Evolutionary conservation across 2,329 filamentous ascomycete species (phyloP).

Genomic region (Bisporella sp.): DNA sequence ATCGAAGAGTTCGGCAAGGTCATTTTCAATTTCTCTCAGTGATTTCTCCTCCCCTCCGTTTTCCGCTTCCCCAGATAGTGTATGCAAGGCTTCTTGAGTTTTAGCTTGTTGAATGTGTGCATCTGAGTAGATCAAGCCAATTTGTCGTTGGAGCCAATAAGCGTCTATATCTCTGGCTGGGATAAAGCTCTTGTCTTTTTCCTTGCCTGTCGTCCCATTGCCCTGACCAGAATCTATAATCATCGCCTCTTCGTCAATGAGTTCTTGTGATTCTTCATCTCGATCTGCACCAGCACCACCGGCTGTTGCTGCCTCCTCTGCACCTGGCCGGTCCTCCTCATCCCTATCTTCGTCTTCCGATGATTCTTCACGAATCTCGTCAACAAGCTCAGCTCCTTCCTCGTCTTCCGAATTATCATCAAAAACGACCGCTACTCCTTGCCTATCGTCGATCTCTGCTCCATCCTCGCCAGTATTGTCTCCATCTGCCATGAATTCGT

Average conservation of each 20-base stretch:
- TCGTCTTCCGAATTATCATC: conserved; percentile 86
- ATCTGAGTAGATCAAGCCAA: conserved; percentile 82
- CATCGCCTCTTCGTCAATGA: conserved; percentile 66
- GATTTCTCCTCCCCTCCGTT: conserved; percentile 76
- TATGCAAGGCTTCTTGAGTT: conserved; percentile 74
- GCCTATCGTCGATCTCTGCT: conserved; percentile 82
- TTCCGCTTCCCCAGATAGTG: conserved; percentile 69
- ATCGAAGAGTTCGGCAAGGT: conserved; percentile 96
- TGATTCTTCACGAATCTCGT: conserved; percentile 83
- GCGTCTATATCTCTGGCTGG: conserved; percentile 89
- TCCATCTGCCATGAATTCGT: conserved; percentile 75
- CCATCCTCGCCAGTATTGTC: conserved; percentile 59
- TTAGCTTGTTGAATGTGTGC: conserved; percentile 92
- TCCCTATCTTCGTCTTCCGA: conserved; percentile 72
- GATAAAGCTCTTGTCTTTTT: conserved; percentile 55
- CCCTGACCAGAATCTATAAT: conserved; percentile 65
- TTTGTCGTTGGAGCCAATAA: conserved; percentile 92
- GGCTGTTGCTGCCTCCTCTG: conserved; percentile 41
- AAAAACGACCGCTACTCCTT: conserved; percentile 96
- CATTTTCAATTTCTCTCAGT: conserved; percentile 92
- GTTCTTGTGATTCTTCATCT: conserved; percentile 41
- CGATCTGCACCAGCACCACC: conserved; percentile 41
- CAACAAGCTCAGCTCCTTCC: conserved; percentile 66
- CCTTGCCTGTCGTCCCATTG: conserved; percentile 36
- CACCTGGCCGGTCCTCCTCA: conserved; percentile 49